A percentile compares a stretch with the other conserved stretches of the same genome.
These are phyloP conservation scores for Colletotrichum truncatum DNA, from an alignment of 2,329 filamentous ascomycete species.

Conservation along the genomic window DNA sequence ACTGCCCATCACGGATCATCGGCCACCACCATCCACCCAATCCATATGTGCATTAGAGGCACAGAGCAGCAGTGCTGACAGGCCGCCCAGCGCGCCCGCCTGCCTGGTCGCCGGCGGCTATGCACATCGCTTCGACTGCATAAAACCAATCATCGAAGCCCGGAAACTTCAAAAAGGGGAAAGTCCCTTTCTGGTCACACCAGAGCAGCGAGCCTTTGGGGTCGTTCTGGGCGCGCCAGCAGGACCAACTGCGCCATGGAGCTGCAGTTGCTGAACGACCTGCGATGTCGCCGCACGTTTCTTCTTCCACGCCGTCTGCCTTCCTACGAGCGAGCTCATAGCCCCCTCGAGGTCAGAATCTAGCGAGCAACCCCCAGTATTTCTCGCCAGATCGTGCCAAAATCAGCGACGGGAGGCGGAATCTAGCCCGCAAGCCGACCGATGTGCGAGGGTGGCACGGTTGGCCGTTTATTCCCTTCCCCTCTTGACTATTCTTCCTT, in stretches of 20 bases:
- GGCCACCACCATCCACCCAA: conserved; percentile 13
- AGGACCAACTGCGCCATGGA: background rate
- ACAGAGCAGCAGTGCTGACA: conserved; percentile 10
- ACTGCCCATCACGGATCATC: conserved; percentile 10
- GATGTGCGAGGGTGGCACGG: conserved; percentile 26
- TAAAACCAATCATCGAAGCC: conserved; percentile 18
- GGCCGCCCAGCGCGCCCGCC: conserved; percentile 19
- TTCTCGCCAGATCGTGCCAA: background rate
- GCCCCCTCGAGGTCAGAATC: background rate
- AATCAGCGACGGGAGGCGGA: conserved; percentile 17
- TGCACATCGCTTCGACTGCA: conserved; percentile 30
- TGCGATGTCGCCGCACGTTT: background rate
- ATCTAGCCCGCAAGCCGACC: conserved; percentile 7
- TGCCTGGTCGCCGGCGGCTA: conserved; percentile 25
- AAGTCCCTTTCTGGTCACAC: background rate
- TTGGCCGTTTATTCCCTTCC: background rate
- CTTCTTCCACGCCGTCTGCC: background rate
- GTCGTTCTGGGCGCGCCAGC: background rate
- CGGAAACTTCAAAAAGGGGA: conserved; percentile 11
- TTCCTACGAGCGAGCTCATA: background rate
- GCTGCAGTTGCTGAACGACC: background rate
- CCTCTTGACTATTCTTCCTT: background rate
- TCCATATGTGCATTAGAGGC: background rate
- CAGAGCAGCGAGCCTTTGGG: background rate
- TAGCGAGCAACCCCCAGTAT: background rate